These are phyloP conservation scores for Licmophora abbreviata DNA, from an alignment of 108 stramenopile species.

Conservation along the genomic window DNA sequence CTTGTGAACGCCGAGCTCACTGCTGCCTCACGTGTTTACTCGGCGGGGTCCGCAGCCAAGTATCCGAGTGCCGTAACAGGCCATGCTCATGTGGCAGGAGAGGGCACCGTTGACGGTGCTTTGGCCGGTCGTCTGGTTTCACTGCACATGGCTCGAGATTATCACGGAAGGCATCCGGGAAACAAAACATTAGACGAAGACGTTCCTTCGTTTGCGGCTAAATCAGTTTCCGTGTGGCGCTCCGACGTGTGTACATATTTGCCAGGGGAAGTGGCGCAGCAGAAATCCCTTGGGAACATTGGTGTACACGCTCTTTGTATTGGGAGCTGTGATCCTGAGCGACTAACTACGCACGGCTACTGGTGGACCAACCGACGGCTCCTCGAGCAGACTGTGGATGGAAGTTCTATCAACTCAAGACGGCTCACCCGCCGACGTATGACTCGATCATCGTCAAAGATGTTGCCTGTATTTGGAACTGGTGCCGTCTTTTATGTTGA, in stretches of 20 bases:
- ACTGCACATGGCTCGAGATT: constrained; percentile 56
- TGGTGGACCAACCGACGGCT: constrained; percentile 88
- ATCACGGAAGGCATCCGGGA: constrained; percentile 3
- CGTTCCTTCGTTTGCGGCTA: constrained; percentile 15
- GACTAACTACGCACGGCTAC: constrained; percentile 65
- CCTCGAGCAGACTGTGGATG: constrained; percentile 17
- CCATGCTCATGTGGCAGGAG: constrained; percentile 65
- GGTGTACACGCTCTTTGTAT: constrained; percentile 73
- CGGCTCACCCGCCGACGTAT: constrained; percentile 1
- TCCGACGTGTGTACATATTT: constrained; percentile 58
- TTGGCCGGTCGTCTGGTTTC: constrained; percentile 68
- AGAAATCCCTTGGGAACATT: constrained; percentile 34
- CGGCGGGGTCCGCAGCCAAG: constrained; percentile 76
- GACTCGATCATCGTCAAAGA: too few relatives aligned
- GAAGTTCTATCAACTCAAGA: constrained; percentile 4
- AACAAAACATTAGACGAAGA: neutral
- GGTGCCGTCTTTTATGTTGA: constrained; percentile 78
- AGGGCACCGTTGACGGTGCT: constrained; percentile 41
- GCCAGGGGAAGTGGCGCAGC: constrained; percentile 1
- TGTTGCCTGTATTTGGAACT: constrained; percentile 54
- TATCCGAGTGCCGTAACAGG: constrained; percentile 66
- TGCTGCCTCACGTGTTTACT: constrained; percentile 63
- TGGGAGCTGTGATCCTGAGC: constrained; percentile 72
- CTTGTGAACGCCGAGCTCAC: constrained; percentile 47
- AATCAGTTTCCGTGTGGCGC: constrained; percentile 66